A percentile compares a stretch with the other conserved stretches of the same genome.
Evolutionary conservation across 805 yeast genomes (phyloP).

Genomic region (Monosporozyma solicola): DNA sequence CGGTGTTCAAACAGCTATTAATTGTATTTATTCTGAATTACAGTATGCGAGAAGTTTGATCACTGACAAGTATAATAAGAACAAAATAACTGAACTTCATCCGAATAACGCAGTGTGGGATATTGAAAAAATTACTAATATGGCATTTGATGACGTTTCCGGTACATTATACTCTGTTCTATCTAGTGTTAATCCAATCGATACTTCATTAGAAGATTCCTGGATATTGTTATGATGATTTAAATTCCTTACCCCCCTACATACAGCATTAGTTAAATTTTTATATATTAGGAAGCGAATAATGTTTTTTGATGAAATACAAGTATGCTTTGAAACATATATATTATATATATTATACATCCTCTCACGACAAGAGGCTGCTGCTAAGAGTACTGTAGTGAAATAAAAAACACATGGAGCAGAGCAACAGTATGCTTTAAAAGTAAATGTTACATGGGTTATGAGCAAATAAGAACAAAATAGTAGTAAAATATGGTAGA

Average conservation of each 20-base stretch:
- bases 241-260: no score
- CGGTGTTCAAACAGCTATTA: slow-evolving; percentile 74
- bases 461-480: not conserved
- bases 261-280: not conserved
- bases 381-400: not conserved
- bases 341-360: not conserved
- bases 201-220: slow-evolving; percentile 2
- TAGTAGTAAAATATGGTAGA: not conserved
- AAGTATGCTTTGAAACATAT: not conserved
- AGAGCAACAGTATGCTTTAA: not conserved
- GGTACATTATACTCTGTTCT: not conserved
- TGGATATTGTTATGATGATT: not conserved
- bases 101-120: not conserved
- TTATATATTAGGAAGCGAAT: not conserved
- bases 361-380: not conserved
- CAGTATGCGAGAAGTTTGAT: slow-evolving; percentile 64
- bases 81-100: slow-evolving; percentile 33
- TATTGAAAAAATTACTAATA: slow-evolving; percentile 2
- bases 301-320: not conserved
- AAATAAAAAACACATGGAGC: not conserved
- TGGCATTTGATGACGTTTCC: slow-evolving; percentile 5
- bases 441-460: not conserved
- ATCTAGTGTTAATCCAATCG: slow-evolving; percentile 1
- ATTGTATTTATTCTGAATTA: slow-evolving; percentile 66
- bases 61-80: not conserved